These are phyloP conservation scores for Mycosarcoma mackinlayi DNA, from an alignment of 1,284 basidiomycete species.

Conservation along the genomic window DNA sequence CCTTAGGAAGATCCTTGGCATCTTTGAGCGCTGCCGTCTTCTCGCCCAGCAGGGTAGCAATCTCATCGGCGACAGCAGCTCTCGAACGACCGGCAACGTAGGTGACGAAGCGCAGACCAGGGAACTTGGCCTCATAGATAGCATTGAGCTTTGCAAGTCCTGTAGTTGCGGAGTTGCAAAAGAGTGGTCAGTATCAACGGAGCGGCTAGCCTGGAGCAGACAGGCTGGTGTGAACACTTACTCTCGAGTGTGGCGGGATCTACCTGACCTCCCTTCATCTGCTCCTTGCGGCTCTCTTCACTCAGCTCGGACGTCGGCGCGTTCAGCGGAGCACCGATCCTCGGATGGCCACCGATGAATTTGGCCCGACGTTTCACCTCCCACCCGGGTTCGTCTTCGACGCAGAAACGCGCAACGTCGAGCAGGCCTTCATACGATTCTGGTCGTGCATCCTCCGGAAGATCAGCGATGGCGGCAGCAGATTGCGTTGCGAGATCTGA, in stretches of 20 bases:
- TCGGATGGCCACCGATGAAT: conserved; percentile 57
- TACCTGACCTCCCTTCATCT: conserved; percentile 52
- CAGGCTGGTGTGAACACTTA: conserved; percentile 13
- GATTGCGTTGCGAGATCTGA: conserved; percentile 49
- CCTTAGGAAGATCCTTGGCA: conserved; percentile 32
- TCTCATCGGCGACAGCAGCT: conserved; percentile 68
- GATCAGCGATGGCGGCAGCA: conserved; percentile 56
- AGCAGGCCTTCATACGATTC: conserved; percentile 64
- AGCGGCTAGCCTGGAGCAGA: too few relatives aligned
- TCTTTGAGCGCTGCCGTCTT: conserved; percentile 23
- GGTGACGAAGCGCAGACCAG: conserved; percentile 64
- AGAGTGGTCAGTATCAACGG: conserved; percentile 5
- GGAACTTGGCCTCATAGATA: conserved; percentile 62
- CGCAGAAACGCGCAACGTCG: conserved; percentile 66
- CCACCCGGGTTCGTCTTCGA: conserved; percentile 68
- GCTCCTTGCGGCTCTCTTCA: conserved; percentile 54
- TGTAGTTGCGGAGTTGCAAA: not conserved
- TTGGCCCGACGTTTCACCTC: conserved; percentile 28
- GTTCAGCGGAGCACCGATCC: conserved; percentile 53
- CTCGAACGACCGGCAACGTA: conserved; percentile 70
- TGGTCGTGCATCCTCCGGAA: conserved; percentile 59
- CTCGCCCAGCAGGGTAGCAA: conserved; percentile 47
- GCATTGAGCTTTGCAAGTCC: conserved; percentile 56
- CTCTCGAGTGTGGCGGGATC: conserved; percentile 52
- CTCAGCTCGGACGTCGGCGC: conserved; percentile 44